phyloP scores from a whole-genome alignment of 345 rosid species.

The Citrus inodora region DNA sequence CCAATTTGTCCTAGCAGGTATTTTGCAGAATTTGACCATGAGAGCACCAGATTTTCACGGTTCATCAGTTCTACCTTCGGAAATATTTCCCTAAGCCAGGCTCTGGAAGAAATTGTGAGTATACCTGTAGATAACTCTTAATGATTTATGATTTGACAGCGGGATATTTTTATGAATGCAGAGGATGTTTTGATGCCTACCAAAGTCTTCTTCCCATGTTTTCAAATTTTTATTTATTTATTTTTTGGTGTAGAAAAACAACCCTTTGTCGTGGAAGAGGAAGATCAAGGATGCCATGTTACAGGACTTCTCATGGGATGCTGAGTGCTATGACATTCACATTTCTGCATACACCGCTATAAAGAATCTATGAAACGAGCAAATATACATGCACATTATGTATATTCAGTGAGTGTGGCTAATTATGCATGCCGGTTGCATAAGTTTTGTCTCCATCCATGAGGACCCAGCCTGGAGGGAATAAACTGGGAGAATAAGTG shows the following conservation, averaged over 20 bases:
- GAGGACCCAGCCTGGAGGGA: neutral
- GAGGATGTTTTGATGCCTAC: neutral
- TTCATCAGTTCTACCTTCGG: constrained; percentile 48
- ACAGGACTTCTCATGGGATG: constrained; percentile 65
- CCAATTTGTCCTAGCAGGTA: constrained; percentile 19
- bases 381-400: neutral
- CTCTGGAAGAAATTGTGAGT: constrained; percentile 64
- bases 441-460: neutral
- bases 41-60: constrained; percentile 28
- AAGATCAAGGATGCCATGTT: constrained; percentile 52
- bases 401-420: neutral
- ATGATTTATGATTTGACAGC: neutral
- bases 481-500: neutral
- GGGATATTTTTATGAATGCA: neutral
- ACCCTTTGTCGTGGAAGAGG: constrained; percentile 42
- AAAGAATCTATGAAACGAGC: constrained; percentile 36
- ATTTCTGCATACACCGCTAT: constrained; percentile 55
- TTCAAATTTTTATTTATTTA: neutral
- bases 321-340: constrained; percentile 54
- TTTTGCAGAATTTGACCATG: constrained; percentile 30
- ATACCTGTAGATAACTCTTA: neutral
- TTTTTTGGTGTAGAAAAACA: constrained; percentile 32
- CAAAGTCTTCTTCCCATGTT: neutral
- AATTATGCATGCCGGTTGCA: neutral
- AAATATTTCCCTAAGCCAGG: constrained; percentile 46